phyloP scores from a whole-genome alignment of 768 basidiomycete genomes.

The Naganishia vishniacii region DNA sequence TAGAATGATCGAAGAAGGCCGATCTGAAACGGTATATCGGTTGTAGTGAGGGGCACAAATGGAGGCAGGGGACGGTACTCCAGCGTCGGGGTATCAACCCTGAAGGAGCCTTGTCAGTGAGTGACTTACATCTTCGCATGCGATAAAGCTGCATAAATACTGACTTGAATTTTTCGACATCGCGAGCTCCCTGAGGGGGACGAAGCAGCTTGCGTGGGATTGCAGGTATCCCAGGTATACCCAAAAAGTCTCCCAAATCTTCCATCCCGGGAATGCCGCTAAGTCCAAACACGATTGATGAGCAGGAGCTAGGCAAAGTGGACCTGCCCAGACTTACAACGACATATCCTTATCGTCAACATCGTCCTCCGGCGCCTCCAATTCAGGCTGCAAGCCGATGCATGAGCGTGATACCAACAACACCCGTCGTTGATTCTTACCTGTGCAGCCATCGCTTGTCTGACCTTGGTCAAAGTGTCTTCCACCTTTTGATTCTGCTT shows the following conservation, averaged over 20 bases:
- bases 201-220: conserved; percentile 54
- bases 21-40: conserved; percentile 69
- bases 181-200: conserved; percentile 54
- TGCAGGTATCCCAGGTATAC: conserved; percentile 66
- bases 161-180: conserved; percentile 9
- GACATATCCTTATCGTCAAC: conserved; percentile 61
- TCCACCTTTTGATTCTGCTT: conserved; percentile 68
- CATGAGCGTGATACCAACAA: conserved; percentile 27
- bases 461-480: conserved; percentile 81
- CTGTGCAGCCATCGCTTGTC: conserved; percentile 72
- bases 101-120: conserved; percentile 22
- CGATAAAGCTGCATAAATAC: background rate
- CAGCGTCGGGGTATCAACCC: conserved; percentile 60
- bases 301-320: background rate
- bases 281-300: conserved; percentile 47
- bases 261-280: conserved; percentile 82
- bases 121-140: background rate
- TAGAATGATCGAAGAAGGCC: conserved; percentile 77
- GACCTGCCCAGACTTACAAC: conserved; percentile 53
- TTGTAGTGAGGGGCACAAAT: conserved; percentile 65
- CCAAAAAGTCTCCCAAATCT: conserved; percentile 82
- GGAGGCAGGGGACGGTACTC: conserved; percentile 75
- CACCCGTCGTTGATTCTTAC: too few relatives aligned
- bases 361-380: conserved; percentile 22
- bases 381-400: conserved; percentile 51